These are phyloP conservation scores for Taiwanofungus camphoratus DNA, from an alignment of 1,284 basidiomycete genomes.

Conservation along the genomic window DNA sequence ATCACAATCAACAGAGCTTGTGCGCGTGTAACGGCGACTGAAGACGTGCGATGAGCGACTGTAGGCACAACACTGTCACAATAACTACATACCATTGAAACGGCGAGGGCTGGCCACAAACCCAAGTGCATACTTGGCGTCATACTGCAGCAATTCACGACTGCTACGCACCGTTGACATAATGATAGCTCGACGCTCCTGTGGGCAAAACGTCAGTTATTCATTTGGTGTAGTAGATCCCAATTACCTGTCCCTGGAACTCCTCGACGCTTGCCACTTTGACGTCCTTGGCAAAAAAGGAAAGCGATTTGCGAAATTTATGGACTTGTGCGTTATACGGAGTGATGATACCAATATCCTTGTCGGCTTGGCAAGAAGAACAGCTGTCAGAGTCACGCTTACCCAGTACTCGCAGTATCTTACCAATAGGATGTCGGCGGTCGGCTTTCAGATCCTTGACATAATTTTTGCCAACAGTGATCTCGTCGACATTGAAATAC, in stretches of 20 bases:
- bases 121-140: slow-evolving; percentile 39
- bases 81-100: slow-evolving; percentile 35
- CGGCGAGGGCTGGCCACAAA: slow-evolving; percentile 40
- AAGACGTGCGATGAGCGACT: neutral
- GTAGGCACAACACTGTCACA: no score
- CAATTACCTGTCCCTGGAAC: slow-evolving; percentile 54
- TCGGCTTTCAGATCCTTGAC: slow-evolving; percentile 24
- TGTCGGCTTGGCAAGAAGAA: slow-evolving; percentile 21
- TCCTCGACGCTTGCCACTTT: slow-evolving; percentile 58
- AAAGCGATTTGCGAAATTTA: slow-evolving; percentile 37
- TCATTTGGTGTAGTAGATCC: neutral
- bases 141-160: slow-evolving; percentile 31
- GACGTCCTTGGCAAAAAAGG: slow-evolving; percentile 29
- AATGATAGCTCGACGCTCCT: slow-evolving; percentile 41
- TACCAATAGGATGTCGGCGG: neutral
- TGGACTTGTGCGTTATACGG: slow-evolving; percentile 51
- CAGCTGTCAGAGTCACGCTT: neutral
- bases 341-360: slow-evolving; percentile 48
- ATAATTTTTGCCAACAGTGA: slow-evolving; percentile 35
- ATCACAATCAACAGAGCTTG: slow-evolving; percentile 53
- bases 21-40: slow-evolving; percentile 42
- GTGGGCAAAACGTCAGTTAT: neutral
- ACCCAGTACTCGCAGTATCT: slow-evolving; percentile 1
- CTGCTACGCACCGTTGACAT: slow-evolving; percentile 43
- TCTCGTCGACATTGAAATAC: slow-evolving; percentile 44